Percentiles rank a stretch among this genome's conserved stretches.
These are phyloP conservation scores for Clarireedia paspali DNA, from an alignment of 2,329 filamentous ascomycete genomes.

Conservation along the genomic window DNA sequence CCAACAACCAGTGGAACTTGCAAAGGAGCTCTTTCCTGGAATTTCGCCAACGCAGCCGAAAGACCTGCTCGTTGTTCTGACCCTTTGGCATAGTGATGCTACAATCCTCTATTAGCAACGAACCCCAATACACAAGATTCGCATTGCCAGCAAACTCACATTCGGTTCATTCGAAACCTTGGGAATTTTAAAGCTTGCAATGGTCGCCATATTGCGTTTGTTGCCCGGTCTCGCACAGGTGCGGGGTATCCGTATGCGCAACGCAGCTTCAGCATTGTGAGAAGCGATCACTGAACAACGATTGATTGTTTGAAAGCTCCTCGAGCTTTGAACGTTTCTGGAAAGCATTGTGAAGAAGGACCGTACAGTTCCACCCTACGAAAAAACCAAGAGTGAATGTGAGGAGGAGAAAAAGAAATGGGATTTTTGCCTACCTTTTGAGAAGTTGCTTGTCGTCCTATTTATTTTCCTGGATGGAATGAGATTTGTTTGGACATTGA, in stretches of 20 bases:
- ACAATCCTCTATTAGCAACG: slow-evolving; percentile 12
- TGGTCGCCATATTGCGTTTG: slow-evolving; percentile 22
- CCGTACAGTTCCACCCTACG: not conserved
- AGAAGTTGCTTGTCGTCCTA: not conserved
- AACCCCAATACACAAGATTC: not conserved
- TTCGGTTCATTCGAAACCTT: slow-evolving; percentile 92
- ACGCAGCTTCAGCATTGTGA: slow-evolving; percentile 12
- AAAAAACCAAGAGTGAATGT: not conserved
- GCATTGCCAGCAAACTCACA: slow-evolving; percentile 46
- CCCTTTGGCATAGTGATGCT: slow-evolving; percentile 87
- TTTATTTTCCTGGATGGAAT: not conserved
- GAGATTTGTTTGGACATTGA: too few relatives aligned
- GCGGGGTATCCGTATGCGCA: slow-evolving; percentile 20
- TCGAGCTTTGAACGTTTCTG: slow-evolving; percentile 18
- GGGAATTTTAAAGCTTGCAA: slow-evolving; percentile 83
- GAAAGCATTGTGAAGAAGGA: slow-evolving; percentile 5
- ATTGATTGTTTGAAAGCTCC: slow-evolving; percentile 18
- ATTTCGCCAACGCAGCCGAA: slow-evolving; percentile 60
- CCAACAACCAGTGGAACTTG: slow-evolving; percentile 78
- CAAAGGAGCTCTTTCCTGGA: slow-evolving; percentile 62
- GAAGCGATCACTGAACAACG: slow-evolving; percentile 13
- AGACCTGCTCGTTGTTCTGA: slow-evolving; percentile 73
- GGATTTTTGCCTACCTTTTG: not conserved
- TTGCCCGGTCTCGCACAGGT: slow-evolving; percentile 1
- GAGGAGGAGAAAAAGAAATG: not conserved